Base-by-base conservation (phyloP, 2,329 filamentous ascomycete genomes). In the Fusarium sp. region DNA sequence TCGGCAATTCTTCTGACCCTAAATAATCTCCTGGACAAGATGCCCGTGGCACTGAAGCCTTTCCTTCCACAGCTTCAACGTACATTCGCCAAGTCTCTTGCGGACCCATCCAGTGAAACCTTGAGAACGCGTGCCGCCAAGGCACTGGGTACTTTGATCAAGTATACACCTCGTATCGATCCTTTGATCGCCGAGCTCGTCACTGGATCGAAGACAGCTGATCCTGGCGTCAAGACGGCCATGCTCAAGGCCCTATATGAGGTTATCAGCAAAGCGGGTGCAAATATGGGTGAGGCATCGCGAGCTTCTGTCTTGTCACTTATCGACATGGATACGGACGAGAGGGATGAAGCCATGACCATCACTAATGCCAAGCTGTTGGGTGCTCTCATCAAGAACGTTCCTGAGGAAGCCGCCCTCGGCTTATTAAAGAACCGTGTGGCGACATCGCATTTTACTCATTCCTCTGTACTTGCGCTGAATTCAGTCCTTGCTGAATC, bases 161-260 rank as follows among this genome's bases (percentile, higher is more conserved):
- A 95, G 67, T 90, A 98, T 78, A 98, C 95, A 2, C 95, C 96
- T 30, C 91, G 97, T 78, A 93, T 99, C 27, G 97, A 99, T 81
- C 96, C 97, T 54, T 87, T 99, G 59, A 97, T 99, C 71, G 85
- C 88, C 67, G 96, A 99, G 82, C 87, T 99, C 50, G 94, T 98
- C 23, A 93, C 96, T n/a, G 96, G 96, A 49, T 96, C 94, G 30
- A 98, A 95, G 85, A 98, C 96, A 1, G 69, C 78, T 26, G 95
- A 98, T 78, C 79, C 90, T 9, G 95, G 95, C 48, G 96, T 99
- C 71, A 93, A 90, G 82, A 96, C 92, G 73, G 96, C 96, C 32
- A 99, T 99, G 96, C 87, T 99, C 76, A 97, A 97, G 85, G 96
- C 96, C 6, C 83, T 99, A 48, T 98, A 97, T 78, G 95, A 98